A percentile compares a stretch with the other conserved stretches of the same genome.
These are phyloP conservation scores for Yamadazyma buinensis DNA, from an alignment of 1,139 yeast species.

Conservation along the genomic window DNA sequence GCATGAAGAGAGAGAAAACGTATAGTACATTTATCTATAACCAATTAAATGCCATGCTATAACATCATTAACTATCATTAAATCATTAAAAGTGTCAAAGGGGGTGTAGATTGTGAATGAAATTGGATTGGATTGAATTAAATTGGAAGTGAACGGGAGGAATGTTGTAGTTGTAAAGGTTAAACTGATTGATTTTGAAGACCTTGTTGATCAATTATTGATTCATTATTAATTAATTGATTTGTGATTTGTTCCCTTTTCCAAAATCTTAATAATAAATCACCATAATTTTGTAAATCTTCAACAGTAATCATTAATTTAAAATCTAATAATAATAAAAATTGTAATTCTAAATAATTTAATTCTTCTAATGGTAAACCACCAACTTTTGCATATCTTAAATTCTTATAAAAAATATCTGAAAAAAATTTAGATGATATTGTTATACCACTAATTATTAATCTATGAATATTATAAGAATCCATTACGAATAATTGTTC, in stretches of 20 bases:
- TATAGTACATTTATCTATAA: too few species aligned
- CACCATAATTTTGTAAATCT: constrained; percentile 89
- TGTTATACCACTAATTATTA: constrained; percentile 94
- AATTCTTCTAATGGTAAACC: constrained; percentile 93
- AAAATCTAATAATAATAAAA: constrained; percentile 79
- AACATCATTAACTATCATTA: too few species aligned
- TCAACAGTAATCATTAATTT: constrained; percentile 83
- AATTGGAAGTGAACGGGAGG: too few species aligned
- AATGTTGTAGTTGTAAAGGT: too few species aligned
- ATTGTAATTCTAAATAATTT: constrained; percentile 88
- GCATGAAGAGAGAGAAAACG: too few species aligned
- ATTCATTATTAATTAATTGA: constrained; percentile 22
- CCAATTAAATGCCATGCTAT: too few species aligned
- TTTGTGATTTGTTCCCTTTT: constrained; percentile 53
- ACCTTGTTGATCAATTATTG: constrained; percentile 1
- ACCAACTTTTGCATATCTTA: constrained; percentile 96
- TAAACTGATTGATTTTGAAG: too few species aligned
- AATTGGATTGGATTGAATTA: too few species aligned
- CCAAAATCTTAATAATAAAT: constrained; percentile 81
- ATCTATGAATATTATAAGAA: constrained; percentile 89
- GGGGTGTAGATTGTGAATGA: too few species aligned
- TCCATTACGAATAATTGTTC: constrained; percentile 88
- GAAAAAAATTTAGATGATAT: constrained; percentile 94
- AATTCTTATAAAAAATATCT: constrained; percentile 93
- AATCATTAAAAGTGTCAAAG: too few species aligned